phyloP scores from a whole-genome alignment of 345 rosid species.

The Firmiana major region DNA sequence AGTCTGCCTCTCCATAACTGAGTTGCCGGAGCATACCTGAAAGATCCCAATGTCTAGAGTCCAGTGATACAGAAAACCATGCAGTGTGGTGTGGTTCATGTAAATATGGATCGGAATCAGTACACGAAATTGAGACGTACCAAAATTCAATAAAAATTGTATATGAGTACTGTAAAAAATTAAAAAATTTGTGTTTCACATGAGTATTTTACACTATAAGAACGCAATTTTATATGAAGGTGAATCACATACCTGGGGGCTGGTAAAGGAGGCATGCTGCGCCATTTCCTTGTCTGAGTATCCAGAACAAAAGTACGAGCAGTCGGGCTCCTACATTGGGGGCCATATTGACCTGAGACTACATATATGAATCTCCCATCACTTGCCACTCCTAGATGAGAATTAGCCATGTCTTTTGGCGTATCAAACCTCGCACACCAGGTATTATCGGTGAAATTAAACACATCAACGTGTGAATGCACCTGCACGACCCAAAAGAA shows the following conservation, averaged over 20 bases:
- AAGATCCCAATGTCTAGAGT: background rate
- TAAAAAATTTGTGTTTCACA: no score
- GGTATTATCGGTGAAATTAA: conserved; percentile 51
- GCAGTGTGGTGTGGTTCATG: background rate
- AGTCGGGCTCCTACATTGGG: conserved; percentile 72
- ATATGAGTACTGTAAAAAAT: no score
- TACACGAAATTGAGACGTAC: no score
- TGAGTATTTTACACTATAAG: no score
- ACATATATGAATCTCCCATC: conserved; percentile 71
- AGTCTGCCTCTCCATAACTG: conserved; percentile 92
- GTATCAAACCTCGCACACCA: conserved; percentile 60
- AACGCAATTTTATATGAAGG: no score
- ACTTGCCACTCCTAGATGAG: conserved; percentile 70
- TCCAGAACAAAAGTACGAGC: conserved; percentile 57
- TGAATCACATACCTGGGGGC: conserved; percentile 50
- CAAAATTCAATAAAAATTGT: no score
- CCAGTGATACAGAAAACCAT: background rate
- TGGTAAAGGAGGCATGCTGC: conserved; percentile 55
- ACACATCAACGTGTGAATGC: conserved; percentile 84
- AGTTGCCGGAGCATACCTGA: conserved; percentile 89
- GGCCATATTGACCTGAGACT: conserved; percentile 74
- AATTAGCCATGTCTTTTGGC: conserved; percentile 79
- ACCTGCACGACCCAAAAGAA: conserved; percentile 38
- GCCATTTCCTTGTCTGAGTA: conserved; percentile 57
- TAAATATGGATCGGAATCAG: background rate